Evolutionary conservation across 495 filamentous ascomycete species (phyloP), one percentile per base, ranked within the genome.

Genomic region (Penicillium goetzii): DNA sequence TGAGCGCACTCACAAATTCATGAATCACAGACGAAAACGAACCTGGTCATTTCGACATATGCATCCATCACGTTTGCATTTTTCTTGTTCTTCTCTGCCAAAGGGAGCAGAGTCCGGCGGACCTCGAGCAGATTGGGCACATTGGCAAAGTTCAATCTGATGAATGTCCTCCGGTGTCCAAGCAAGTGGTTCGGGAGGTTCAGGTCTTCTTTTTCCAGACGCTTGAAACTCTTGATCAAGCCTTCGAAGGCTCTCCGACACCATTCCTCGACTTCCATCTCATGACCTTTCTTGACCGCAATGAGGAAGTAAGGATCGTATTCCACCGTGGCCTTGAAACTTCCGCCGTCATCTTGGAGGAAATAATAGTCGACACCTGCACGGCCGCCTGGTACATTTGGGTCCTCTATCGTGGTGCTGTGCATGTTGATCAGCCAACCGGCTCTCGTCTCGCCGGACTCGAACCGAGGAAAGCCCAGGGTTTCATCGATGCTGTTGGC

Each of bases 361-460:
- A 99, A 98, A 77, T 97, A 99, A 77, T 89, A 97, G 76, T 99
- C 96, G 58, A 99, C 88, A 8, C 89, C 95, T 2, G 95, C 92
- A 63, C 92, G 85, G 51, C 94, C 93, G 58, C 90, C 88, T 12
- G 88, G 86, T 6, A 91, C 80, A 62, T 92, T 92, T 23, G 92
- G 83, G 75, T 97, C 94, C 71, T 96, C 90, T 38, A 98, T 81
- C 21, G 85, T 87, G 0, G 95, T 97, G 43, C 91, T 86, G 71
- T 97, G 92, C 82, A 98, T 91, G 70, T 97, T 98, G 58, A 92
- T 91, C 19, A 99, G 84, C 95, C 95, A 99, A 56, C 95, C 95
- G 47, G 90, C 85, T 61, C 86, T 90, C 73, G 88, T 90, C 74
- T 89, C 87, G 54, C 95, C 96, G 17, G 91, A 87, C 52, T 99